Evolutionary conservation across 129 eudicot species (phyloP).

Genomic region (Saussurea involucrata): DNA sequence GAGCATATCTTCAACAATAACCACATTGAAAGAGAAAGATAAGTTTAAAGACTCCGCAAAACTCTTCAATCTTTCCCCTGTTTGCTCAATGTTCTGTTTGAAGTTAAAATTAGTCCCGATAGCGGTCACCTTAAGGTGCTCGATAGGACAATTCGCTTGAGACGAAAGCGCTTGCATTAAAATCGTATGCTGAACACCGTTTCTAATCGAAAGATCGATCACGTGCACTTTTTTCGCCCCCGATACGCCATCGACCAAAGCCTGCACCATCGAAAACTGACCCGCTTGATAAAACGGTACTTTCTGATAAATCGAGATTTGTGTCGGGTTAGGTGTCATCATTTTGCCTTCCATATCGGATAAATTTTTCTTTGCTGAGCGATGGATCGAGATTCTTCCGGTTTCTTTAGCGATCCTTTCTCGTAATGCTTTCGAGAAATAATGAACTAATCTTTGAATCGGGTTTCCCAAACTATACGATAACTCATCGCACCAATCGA

Average conservation of each 20-base stretch:
- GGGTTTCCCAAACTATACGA: constrained; percentile 28
- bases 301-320: constrained; percentile 20
- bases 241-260: constrained; percentile 27
- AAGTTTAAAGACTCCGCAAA: constrained; percentile 36
- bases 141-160: constrained; percentile 17
- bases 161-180: constrained; percentile 45
- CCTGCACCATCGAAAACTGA: constrained; percentile 31
- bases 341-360: constrained; percentile 15
- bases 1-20: constrained; percentile 31
- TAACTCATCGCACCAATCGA: constrained; percentile 27
- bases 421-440: constrained; percentile 49
- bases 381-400: constrained; percentile 10
- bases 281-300: constrained; percentile 41
- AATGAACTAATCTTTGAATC: constrained; percentile 45
- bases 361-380: neutral
- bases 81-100: constrained; percentile 11
- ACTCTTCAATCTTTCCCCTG: constrained; percentile 30
- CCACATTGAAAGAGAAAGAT: constrained; percentile 21
- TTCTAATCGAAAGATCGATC: constrained; percentile 34
- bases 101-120: constrained; percentile 10
- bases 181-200: constrained; percentile 31
- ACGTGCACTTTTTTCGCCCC: constrained; percentile 32
- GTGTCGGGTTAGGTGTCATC: constrained; percentile 5
- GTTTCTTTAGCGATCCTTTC: constrained; percentile 47
- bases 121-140: constrained; percentile 39